Evolutionary conservation across 2,329 filamentous ascomycete species (phyloP).

Genomic region (Colletotrichum limetticola): DNA sequence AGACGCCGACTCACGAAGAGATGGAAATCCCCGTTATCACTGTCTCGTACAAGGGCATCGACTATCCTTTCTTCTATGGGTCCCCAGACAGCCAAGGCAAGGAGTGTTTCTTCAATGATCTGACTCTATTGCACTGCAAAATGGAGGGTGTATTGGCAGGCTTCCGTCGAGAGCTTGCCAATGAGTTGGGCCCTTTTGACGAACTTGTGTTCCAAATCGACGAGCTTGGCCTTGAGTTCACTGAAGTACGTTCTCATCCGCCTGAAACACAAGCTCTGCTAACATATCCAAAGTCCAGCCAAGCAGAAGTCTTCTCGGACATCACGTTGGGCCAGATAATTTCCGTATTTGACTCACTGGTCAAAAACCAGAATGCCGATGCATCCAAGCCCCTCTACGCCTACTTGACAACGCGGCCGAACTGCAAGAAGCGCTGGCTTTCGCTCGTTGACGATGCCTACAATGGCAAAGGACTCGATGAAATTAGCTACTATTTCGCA

Average conservation of each 20-base stretch:
- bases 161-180: slow-evolving; percentile 57
- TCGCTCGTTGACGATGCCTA: slow-evolving; percentile 54
- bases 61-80: slow-evolving; percentile 53
- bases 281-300: slow-evolving; percentile 47
- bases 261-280: slow-evolving; percentile 34
- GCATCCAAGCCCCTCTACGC: slow-evolving; percentile 52
- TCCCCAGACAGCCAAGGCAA: slow-evolving; percentile 42
- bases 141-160: slow-evolving; percentile 56
- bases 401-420: slow-evolving; percentile 53
- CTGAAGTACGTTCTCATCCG: slow-evolving; percentile 53
- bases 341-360: slow-evolving; percentile 54
- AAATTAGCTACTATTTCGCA: slow-evolving; percentile 52
- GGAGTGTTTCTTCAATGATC: slow-evolving; percentile 58
- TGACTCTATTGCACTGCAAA: slow-evolving; percentile 53
- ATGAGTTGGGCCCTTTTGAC: slow-evolving; percentile 57
- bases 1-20: slow-evolving; percentile 30
- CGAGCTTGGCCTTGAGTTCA: slow-evolving; percentile 63
- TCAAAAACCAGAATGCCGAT: slow-evolving; percentile 56
- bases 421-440: slow-evolving; percentile 50
- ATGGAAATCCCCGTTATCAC: slow-evolving; percentile 49
- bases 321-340: slow-evolving; percentile 54
- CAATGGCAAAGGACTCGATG: slow-evolving; percentile 52
- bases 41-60: slow-evolving; percentile 55
- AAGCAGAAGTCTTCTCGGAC: slow-evolving; percentile 46
- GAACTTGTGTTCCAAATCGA: slow-evolving; percentile 64